Evolutionary conservation across 768 basidiomycete genomes (phyloP), one percentile per base, ranked within the genome.

Genomic region (Kwoniella mangroviensis): DNA sequence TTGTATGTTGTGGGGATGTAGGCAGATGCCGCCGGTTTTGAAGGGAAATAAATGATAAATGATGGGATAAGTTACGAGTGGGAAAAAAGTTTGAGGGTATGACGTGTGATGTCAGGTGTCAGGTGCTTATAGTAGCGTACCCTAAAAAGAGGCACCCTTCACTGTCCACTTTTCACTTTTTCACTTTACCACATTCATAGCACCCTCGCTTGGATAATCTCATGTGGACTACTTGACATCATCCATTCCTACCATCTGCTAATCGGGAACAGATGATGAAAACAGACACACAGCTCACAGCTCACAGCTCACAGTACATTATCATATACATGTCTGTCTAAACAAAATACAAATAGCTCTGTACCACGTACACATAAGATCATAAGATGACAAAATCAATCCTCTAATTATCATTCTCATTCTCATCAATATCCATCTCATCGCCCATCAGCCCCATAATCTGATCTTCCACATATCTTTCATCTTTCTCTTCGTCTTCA

Each of bases 401-500:
- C 57, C 15, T 13, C 13, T 49, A 13, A 49, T 15, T 15, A 13
- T 49, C 19, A 49, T 42, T 34, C 49, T 67, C 58, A 15, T 6
- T 34, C 26, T 61, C 59, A 59, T 68, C 67, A 1, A 68, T 52
- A 11, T 68, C 67, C 52, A 68, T 68, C 24, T 68, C 67, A 71
- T 66, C 63, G 21, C 17, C 43, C 21, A 10, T 63, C 69, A 59
- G 28, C 42, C 26, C 67, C 59, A 60, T 49, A n/a, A 75, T 57
- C 12, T 64, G 68, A 21, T 72, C 74, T 55, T 77, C 78, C 1
- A 76, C 74, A 21, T 28, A 59, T 68, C 73, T 75, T 68, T 77
- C 75, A 63, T 79, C 77, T 62, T 65, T 68, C 66, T 72, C 76
- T 21, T 68, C 68, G 19, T 65, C 72, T 24, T 74, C 73, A 17